Base-by-base conservation (phyloP, 495 filamentous ascomycete genomes). In the Penicillium turbatum region DNA sequence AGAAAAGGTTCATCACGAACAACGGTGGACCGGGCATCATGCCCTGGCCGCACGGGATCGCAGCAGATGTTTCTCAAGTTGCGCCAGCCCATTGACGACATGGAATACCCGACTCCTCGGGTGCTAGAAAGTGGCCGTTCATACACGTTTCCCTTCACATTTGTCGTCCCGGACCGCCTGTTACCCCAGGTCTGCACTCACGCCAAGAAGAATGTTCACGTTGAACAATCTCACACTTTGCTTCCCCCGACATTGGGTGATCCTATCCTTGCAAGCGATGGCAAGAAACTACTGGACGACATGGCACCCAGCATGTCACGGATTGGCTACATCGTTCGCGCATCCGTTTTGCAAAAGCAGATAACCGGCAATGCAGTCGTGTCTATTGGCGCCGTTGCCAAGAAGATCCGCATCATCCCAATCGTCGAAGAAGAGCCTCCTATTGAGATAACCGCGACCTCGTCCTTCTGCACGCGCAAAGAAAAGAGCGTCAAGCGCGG, bases 191-290 rank as follows among this genome's bases (percentile, higher is more conserved):
- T 79, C 5, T 91, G 87, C 69, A 71, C 68, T 34, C 86, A 89
- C 64, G n/a, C 46, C 6, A 75, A 72, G 26, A 64, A 64, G 2
- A 82, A 82, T 48, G 66, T 77, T 7, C 77, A 85, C 27, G 72
- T 96, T 36, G 78, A 81, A 51, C 78, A 82, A 27, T 82, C 85
- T 2, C 93, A 98, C 72, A 74, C 90, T 3, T 76, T 83, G 45
- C 78, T 96, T 0, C 93, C 91, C 0, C 92, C 93, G 2, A 89
- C 82, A 12, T 65, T 96, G 46, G 92, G 92, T 24, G 84, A 90
- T 53, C 80, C 82, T 26, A 75, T 81, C 63, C 53, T 77, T 7
- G 71, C 79, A 9, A 75, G 76, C 30, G 62, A 74, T 45, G 79
- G 78, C 11, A 77, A 70, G 35, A 60, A 66, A 3, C 62, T 82